These are phyloP conservation scores for Pseudocercospora ulei DNA, from an alignment of 2,329 filamentous ascomycete genomes.

Conservation along the genomic window DNA sequence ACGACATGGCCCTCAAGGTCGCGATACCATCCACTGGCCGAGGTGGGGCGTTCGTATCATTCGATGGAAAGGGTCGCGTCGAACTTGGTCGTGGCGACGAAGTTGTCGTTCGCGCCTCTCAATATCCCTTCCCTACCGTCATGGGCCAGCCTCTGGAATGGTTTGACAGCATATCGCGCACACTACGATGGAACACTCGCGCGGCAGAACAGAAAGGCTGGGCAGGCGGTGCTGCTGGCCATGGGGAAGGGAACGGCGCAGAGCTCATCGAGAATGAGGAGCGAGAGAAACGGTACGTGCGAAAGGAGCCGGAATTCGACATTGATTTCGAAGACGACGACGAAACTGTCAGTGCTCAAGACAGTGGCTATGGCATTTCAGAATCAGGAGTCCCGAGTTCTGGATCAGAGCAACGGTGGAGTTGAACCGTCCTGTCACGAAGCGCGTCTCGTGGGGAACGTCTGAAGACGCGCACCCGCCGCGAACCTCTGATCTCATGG, in stretches of 20 bases:
- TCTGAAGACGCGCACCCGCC: neutral
- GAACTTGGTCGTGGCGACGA: conserved; percentile 89
- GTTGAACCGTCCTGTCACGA: conserved; percentile 8
- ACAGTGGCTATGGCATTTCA: conserved; percentile 27
- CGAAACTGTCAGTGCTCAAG: conserved; percentile 35
- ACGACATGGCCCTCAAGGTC: conserved; percentile 84
- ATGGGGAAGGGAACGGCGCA: conserved; percentile 31
- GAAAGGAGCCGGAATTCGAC: conserved; percentile 59
- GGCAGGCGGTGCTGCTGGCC: conserved; percentile 50
- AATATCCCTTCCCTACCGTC: conserved; percentile 95
- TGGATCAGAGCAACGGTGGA: conserved; percentile 20
- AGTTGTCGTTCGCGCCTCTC: conserved; percentile 89
- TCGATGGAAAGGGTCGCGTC: conserved; percentile 91
- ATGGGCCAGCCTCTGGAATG: conserved; percentile 82
- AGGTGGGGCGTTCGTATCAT: conserved; percentile 90
- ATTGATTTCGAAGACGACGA: conserved; percentile 72
- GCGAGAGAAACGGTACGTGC: conserved; percentile 39
- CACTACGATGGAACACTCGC: conserved; percentile 87
- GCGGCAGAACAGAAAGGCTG: conserved; percentile 87
- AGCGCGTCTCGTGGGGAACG: neutral
- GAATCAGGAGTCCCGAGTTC: conserved; percentile 17
- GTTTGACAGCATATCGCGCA: conserved; percentile 91
- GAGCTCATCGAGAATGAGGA: conserved; percentile 28
- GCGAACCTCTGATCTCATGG: conserved; percentile 1
- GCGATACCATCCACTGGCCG: conserved; percentile 75